Evolutionary conservation across 768 basidiomycete species (phyloP), one percentile per base, ranked within the genome.

Genomic region (Polyporus arcularius): DNA sequence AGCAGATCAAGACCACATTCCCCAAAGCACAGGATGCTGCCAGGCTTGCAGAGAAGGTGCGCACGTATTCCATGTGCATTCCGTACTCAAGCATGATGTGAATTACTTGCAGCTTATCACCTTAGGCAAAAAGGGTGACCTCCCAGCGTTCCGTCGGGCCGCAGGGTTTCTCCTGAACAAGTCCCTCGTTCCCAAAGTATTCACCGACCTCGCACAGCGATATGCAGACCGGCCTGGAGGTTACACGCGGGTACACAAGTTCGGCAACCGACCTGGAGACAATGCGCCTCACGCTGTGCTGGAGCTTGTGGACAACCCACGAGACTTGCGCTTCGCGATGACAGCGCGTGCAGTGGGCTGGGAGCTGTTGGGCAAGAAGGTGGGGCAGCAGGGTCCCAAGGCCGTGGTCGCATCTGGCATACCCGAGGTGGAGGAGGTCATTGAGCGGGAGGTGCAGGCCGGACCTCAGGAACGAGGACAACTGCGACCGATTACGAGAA

Each of bases 21-120:
- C 89, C 96, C 35, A 98, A 98, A 74, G 97, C 97, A 2, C 89
- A 90, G 72, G 95, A 97, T 68, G 79, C 95, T 4, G 93, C 93
- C 14, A 82, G 94, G 66, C 78, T 98, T 54, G 96, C 95, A 15
- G 96, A 99, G 71, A 96, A 96, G 87, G 95, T 89, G 59, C 21
- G 68, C 16, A 30, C 16, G 38, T 53, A 52, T 15, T 45, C 7
- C 32, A 52, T 38, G 1, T 35, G 46, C 28, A 31, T 35, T 18
- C 21, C 14, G 21, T 21, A 35, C 11, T 42, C 16, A 16, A 26
- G 42, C 51, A 43, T 40, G 55, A 40, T 38, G 11, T 41, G 26
- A 50, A 61, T 46, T 16, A 50, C 54, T 52, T 53, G 35, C 67
- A 93, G 92, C 87, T 96, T 58, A 98, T 99, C 68, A 93, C 93